Evolutionary conservation across 1,284 basidiomycete species (phyloP).

Genomic region (Erythrobasidium hasegawianum): DNA sequence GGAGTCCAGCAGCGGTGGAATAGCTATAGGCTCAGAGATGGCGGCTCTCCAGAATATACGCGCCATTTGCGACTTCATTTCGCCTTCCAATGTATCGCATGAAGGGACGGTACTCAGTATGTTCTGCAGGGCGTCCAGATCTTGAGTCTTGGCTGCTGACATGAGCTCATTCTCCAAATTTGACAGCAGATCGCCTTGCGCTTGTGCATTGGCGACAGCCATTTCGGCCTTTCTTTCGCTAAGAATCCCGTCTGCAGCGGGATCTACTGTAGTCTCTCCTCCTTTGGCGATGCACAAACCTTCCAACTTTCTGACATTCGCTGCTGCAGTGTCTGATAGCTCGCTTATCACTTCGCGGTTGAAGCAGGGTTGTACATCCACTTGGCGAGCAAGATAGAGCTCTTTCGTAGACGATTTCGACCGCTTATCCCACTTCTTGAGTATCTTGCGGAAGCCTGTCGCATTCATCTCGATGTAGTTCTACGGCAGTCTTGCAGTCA

Average conservation of each 20-base stretch:
- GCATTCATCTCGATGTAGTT: conserved; percentile 98
- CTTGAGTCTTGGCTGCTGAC: conserved; percentile 40
- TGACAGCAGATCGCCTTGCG: conserved; percentile 58
- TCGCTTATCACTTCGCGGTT: conserved; percentile 97
- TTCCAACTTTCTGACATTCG: conserved; percentile 87
- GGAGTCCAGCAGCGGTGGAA: conserved; percentile 55
- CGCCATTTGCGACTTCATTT: conserved; percentile 20
- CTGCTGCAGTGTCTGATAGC: conserved; percentile 88
- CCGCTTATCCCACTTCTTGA: conserved; percentile 99
- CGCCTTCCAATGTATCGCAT: conserved; percentile 12
- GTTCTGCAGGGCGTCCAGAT: conserved; percentile 37
- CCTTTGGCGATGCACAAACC: conserved; percentile 52
- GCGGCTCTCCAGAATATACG: conserved; percentile 88
- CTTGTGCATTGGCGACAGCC: conserved; percentile 30
- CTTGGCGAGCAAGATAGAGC: conserved; percentile 90
- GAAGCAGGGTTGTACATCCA: conserved; percentile 97
- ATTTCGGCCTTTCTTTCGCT: conserved; percentile 27
- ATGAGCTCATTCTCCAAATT: conserved; percentile 82
- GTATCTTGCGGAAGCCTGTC: conserved; percentile 92
- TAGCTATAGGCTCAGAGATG: conserved; percentile 59
- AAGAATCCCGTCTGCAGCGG: conserved; percentile 33
- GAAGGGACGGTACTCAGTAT: conserved; percentile 35
- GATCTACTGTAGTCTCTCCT: conserved; percentile 50
- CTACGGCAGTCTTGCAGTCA: conserved; percentile 51
- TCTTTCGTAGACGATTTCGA: conserved; percentile 93